phyloP scores from a whole-genome alignment of 208 protist genomes.

The Balamuthia mandrillaris region DNA sequence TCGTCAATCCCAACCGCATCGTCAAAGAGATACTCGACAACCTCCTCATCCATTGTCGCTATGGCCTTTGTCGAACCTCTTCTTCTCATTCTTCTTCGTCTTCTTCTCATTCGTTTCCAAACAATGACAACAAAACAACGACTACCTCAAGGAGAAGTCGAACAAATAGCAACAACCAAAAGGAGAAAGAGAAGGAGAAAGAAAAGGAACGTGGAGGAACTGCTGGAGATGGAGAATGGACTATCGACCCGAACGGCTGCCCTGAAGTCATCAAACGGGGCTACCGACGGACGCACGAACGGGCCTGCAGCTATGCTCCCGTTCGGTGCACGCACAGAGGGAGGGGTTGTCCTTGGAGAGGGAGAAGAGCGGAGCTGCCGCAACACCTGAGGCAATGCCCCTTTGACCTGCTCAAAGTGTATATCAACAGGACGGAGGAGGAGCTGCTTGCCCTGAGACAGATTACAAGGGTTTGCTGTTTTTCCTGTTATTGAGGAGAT shows the following conservation, averaged over 20 bases:
- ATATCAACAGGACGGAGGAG: neutral
- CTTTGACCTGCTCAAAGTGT: neutral
- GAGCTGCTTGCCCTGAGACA: too few species aligned
- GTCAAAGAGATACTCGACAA: constrained; percentile 3
- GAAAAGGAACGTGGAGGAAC: too few species aligned
- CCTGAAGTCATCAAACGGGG: constrained; percentile 1
- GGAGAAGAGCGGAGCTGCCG: neutral
- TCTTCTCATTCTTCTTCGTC: too few species aligned
- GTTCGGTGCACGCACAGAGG: neutral
- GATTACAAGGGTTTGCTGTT: too few species aligned
- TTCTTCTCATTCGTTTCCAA: too few species aligned
- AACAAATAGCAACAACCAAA: too few species aligned
- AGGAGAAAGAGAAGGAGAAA: too few species aligned
- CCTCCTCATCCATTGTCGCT: constrained; percentile 15
- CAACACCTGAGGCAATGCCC: neutral
- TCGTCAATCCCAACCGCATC: neutral
- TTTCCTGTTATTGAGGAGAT: too few species aligned
- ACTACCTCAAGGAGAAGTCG: too few species aligned
- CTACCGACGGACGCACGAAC: constrained; percentile 1
- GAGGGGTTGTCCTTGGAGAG: neutral
- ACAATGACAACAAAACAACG: too few species aligned
- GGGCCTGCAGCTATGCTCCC: neutral
- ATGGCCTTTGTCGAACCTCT: neutral
- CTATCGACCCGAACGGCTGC: neutral
- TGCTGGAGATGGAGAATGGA: constrained; percentile 3